Evolutionary conservation across 805 yeast species (phyloP).

Genomic region (Metschnikowia colocasiae): DNA sequence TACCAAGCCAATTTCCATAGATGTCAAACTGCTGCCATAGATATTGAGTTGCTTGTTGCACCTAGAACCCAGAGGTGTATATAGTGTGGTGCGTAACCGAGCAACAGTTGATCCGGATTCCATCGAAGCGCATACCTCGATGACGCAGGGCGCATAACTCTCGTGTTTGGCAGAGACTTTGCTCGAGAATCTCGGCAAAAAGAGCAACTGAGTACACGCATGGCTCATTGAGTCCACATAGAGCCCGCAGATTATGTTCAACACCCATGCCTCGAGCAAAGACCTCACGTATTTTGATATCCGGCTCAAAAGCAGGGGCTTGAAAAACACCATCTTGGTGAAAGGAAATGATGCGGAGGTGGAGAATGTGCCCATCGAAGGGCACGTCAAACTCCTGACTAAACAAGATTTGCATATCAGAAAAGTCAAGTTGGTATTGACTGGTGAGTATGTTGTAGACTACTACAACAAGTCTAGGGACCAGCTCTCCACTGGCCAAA

Average conservation of each 20-base stretch:
- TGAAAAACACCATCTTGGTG: slow-evolving; percentile 41
- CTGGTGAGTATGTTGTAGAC: slow-evolving; percentile 43
- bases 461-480: slow-evolving; percentile 33
- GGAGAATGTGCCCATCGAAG: slow-evolving; percentile 41
- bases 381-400: slow-evolving; percentile 45
- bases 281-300: slow-evolving; percentile 36
- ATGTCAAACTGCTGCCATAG: no score
- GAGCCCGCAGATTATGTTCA: slow-evolving; percentile 1
- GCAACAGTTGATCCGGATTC: not conserved
- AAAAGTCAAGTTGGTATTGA: slow-evolving; percentile 34
- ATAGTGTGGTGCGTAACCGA: not conserved
- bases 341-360: slow-evolving; percentile 45
- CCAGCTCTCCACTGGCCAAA: slow-evolving; percentile 31
- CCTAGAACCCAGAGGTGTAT: not conserved
- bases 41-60: no score
- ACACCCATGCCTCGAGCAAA: slow-evolving; percentile 5
- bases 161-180: not conserved
- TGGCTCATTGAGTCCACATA: not conserved
- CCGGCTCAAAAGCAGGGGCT: slow-evolving; percentile 36
- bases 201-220: slow-evolving; percentile 2
- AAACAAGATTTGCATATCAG: slow-evolving; percentile 41
- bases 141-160: slow-evolving; percentile 1
- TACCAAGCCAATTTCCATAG: no score
- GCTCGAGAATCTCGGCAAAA: slow-evolving; percentile 1
- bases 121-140: not conserved